phyloP scores from a whole-genome alignment of 108 stramenopile species.

The Nitzschia palea region DNA sequence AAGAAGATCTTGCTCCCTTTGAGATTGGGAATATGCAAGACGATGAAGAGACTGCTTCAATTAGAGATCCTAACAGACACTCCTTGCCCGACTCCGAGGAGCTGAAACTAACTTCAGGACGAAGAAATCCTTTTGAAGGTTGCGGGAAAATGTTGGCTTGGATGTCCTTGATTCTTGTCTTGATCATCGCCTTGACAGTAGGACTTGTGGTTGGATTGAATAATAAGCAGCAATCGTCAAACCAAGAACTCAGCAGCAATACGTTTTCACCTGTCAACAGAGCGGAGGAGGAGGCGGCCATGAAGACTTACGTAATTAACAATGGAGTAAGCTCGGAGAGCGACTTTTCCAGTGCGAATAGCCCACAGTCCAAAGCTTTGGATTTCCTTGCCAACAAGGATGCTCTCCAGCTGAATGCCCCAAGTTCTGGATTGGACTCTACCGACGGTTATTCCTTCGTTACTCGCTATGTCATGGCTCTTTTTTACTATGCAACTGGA shows the following conservation, averaged over 20 bases:
- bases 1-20: constrained; percentile 2
- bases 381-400: constrained; percentile 24
- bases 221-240: not conserved
- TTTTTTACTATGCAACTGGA: constrained; percentile 41
- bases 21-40: constrained; percentile 8
- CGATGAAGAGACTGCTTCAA: not conserved
- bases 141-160: not conserved
- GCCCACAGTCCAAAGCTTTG: constrained; percentile 19
- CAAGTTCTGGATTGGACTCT: constrained; percentile 6
- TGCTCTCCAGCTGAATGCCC: not conserved
- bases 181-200: constrained; percentile 11
- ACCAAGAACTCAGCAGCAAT: not conserved
- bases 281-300: not conserved
- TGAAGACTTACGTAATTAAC: not conserved
- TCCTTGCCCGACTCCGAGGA: constrained; percentile 27
- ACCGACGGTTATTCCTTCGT: constrained; percentile 32
- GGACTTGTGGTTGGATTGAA: constrained; percentile 19
- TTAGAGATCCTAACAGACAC: not conserved
- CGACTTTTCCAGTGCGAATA: not conserved
- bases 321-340: constrained; percentile 2
- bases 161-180: not conserved
- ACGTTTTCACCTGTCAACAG: not conserved
- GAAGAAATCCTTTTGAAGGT: not conserved
- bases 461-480: constrained; percentile 41
- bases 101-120: not conserved